Base-by-base conservation (phyloP, 2,329 filamentous ascomycete species). In the Stagonosporopsis cucurbitacearum region DNA sequence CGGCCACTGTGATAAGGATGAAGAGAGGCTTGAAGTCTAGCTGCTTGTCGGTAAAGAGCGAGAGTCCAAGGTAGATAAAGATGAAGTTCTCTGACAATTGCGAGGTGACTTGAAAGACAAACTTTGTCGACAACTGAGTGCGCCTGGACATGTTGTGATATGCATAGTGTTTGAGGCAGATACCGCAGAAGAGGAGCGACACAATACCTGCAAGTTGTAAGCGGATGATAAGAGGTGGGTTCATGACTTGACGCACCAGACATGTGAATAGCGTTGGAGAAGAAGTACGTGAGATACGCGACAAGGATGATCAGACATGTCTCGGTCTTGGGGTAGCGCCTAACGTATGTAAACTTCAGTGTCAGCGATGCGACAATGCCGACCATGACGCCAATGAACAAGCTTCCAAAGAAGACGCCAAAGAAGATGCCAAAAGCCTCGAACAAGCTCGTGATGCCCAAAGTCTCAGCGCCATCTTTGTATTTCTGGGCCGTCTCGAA, bases 131-230 rank as follows among this genome's bases (percentile, higher is more conserved):
- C 60, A 99, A 87, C 75, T 99, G 95, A 1, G 95, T 98, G 59
- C 95, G 88, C 44, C 95, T 88, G 26, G 95, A 99, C 95, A 99
- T 99, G 80, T 99, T 99, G 83, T 98, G 97, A 79, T 99, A 99
- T 60, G 95, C 95, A 71, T 99, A 99, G 75, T 99, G 95, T 78
- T 99, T 99, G 61, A 99, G 82, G 11, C 95, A 98, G 66, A 99
- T 99, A 51, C 95, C 95, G 76, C 95, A 99, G 81, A 99, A 99
- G 1, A 99, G 82, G 55, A 99, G 82, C 30, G 95, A 96, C 64
- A 99, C 95, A 69, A 99, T 99, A 65, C 93, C 92, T 95, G 48
- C 17, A 45, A 52, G n/a, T 22, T 42, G 65, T 64, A 33, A 69
- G 69, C 33, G 12, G 2, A 23, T 2, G 4, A 28, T n/a, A 28